Conservation (phyloP, 2,329 filamentous ascomycete species). For the Neoascochyta sp. region DNA sequence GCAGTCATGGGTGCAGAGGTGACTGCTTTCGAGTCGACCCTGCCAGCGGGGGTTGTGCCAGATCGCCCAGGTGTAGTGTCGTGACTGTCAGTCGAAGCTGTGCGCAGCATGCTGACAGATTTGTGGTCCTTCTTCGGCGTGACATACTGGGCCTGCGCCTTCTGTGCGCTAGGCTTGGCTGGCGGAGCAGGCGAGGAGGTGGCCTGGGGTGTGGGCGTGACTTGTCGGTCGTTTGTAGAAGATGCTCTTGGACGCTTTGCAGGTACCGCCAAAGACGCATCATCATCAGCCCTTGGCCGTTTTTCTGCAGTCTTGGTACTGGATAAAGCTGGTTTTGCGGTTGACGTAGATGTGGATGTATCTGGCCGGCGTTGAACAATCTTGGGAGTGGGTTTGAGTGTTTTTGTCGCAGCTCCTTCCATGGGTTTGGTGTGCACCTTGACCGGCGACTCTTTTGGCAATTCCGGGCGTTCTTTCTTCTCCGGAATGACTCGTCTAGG, state of each 20-base stretch:
- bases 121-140: constrained; percentile 38
- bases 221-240: constrained; percentile 29
- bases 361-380: constrained; percentile 24
- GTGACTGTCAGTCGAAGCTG: constrained; percentile 32
- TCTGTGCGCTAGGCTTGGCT: constrained; percentile 30
- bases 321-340: constrained; percentile 9
- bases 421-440: constrained; percentile 17
- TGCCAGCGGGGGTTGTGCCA: constrained; percentile 26
- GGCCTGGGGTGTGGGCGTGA: constrained; percentile 28
- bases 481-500: constrained; percentile 19
- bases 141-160: constrained; percentile 22
- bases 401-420: constrained; percentile 18
- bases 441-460: constrained; percentile 14
- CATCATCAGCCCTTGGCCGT: constrained; percentile 34
- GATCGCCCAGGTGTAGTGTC: constrained; percentile 36
- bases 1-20: constrained; percentile 31
- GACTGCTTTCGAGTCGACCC: constrained; percentile 24
- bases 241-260: constrained; percentile 33
- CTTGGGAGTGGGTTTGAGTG: constrained; percentile 27
- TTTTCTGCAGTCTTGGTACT: constrained; percentile 29
- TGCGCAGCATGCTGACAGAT: constrained; percentile 36
- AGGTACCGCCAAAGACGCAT: constrained; percentile 18
- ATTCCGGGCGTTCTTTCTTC: constrained; percentile 28
- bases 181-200: constrained; percentile 28
- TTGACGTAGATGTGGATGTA: constrained; percentile 9